Evolutionary conservation across 2,329 filamentous ascomycete genomes (phyloP).

Genomic region (Talaromyces piceae): DNA sequence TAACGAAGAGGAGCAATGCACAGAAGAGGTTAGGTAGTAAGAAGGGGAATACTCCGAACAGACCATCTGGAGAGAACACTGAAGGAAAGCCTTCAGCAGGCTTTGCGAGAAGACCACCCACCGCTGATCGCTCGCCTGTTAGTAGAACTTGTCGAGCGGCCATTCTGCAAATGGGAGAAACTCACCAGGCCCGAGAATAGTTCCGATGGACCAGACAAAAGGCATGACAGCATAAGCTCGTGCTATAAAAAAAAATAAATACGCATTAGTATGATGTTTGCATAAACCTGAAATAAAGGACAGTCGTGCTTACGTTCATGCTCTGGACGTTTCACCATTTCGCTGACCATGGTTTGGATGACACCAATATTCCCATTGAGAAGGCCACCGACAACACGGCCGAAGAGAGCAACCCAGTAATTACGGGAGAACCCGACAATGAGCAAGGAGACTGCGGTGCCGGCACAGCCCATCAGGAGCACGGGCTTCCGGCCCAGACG

Average conservation of each 20-base stretch:
- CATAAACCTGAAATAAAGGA: too few relatives aligned
- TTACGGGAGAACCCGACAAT: conserved; percentile 75
- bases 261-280: too few relatives aligned
- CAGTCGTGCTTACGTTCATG: conserved; percentile 82
- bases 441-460: conserved; percentile 75
- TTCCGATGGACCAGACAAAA: conserved; percentile 87
- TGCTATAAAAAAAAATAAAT: too few relatives aligned
- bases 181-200: conserved; percentile 66
- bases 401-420: conserved; percentile 74
- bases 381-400: conserved; percentile 68
- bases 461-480: conserved; percentile 69
- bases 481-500: conserved; percentile 78
- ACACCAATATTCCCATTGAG: conserved; percentile 89
- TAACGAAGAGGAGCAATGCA: conserved; percentile 64
- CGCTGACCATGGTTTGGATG: conserved; percentile 87
- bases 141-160: conserved; percentile 1
- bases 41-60: conserved; percentile 77
- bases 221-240: conserved; percentile 88
- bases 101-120: conserved; percentile 79
- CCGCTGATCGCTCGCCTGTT: conserved; percentile 41
- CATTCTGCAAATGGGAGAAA: not conserved
- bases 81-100: conserved; percentile 67
- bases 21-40: conserved; percentile 85
- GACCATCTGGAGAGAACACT: conserved; percentile 56
- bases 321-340: conserved; percentile 73